phyloP scores from a whole-genome alignment of 495 filamentous ascomycete genomes.

The Chaetomium cochliodes region DNA sequence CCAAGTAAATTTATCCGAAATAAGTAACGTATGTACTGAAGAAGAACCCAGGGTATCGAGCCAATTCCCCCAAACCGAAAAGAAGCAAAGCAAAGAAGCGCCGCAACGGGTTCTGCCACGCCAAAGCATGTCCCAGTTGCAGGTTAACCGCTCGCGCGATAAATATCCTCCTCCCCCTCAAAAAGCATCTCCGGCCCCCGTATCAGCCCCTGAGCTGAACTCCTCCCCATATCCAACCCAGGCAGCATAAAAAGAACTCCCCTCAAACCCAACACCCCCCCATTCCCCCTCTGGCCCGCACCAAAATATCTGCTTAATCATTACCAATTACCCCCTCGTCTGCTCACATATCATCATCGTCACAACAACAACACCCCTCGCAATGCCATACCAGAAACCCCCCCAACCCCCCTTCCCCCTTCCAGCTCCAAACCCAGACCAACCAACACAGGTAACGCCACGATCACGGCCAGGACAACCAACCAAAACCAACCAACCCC shows the following conservation, averaged over 20 bases:
- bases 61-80: constrained; percentile 16
- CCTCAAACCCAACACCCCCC: background rate
- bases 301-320: background rate
- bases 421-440: background rate
- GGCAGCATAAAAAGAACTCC: background rate
- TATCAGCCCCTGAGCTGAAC: background rate
- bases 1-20: background rate
- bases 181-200: background rate
- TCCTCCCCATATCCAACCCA: background rate
- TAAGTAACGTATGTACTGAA: constrained; percentile 11
- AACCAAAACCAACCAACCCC: background rate
- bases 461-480: no score
- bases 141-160: background rate
- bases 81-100: constrained; percentile 1
- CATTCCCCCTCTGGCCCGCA: background rate
- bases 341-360: background rate
- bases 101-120: background rate
- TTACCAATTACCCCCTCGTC: constrained; percentile 5
- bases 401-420: background rate
- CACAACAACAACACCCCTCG: background rate
- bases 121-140: no score
- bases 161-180: background rate
- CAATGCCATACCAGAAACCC: background rate
- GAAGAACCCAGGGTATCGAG: constrained; percentile 29
- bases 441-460: background rate